These are phyloP conservation scores for Venturia aucupariae DNA, from an alignment of 2,329 filamentous ascomycete genomes.

Conservation along the genomic window DNA sequence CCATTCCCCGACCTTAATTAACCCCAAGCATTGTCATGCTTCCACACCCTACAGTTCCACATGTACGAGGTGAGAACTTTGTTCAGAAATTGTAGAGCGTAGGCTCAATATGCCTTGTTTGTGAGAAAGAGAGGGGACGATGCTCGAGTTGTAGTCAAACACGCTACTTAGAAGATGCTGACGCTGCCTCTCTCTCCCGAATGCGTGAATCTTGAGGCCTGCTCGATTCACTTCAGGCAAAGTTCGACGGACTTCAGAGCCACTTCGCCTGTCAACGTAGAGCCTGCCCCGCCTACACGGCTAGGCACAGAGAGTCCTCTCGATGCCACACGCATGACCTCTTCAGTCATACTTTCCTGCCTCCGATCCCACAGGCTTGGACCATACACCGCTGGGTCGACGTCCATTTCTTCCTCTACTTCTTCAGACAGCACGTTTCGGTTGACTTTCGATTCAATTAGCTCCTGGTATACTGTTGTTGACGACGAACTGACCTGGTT, in stretches of 20 bases:
- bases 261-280: background rate
- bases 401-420: background rate
- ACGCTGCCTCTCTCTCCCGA: too few relatives aligned
- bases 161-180: too few relatives aligned
- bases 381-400: background rate
- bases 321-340: background rate
- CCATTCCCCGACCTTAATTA: too few relatives aligned
- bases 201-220: too few relatives aligned
- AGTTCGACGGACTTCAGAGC: background rate
- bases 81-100: too few relatives aligned
- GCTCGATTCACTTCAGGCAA: too few relatives aligned
- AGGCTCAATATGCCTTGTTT: too few relatives aligned
- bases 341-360: constrained; percentile 2
- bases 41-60: too few relatives aligned
- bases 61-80: too few relatives aligned
- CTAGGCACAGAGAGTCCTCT: background rate
- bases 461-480: background rate
- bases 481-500: background rate
- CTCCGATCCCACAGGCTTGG: background rate
- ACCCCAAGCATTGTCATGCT: too few relatives aligned
- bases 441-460: background rate
- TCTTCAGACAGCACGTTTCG: background rate
- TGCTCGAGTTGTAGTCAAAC: too few relatives aligned
- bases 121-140: too few relatives aligned
- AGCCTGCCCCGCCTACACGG: background rate